A percentile compares a stretch with the other conserved stretches of the same genome.
These are phyloP conservation scores for Mercurialis annua DNA, from an alignment of 345 rosid species.

Conservation along the genomic window DNA sequence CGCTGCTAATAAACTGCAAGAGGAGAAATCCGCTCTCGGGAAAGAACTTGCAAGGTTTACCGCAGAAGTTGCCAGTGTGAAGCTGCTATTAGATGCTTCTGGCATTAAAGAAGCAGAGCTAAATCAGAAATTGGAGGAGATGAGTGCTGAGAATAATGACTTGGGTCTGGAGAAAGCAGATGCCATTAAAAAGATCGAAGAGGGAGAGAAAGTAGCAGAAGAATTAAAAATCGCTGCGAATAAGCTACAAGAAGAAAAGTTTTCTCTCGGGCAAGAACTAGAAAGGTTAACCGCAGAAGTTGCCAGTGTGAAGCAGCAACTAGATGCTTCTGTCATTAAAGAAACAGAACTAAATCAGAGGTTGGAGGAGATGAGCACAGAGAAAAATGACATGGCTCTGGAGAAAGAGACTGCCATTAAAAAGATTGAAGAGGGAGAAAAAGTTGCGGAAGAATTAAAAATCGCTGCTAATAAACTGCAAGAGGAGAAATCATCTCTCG, in stretches of 20 bases:
- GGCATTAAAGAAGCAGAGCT: too few relatives aligned
- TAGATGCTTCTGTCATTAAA: constrained; percentile 31
- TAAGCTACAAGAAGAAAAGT: too few relatives aligned
- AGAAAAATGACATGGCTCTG: constrained; percentile 17
- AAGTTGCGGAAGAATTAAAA: constrained; percentile 24
- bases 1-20: constrained; percentile 36
- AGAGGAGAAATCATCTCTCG: constrained; percentile 37
- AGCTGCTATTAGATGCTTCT: constrained; percentile 59
- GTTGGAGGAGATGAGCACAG: constrained; percentile 20
- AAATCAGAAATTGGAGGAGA: too few relatives aligned
- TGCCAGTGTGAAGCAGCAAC: too few relatives aligned
- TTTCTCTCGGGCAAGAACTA: too few relatives aligned
- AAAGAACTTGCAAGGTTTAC: constrained; percentile 37
- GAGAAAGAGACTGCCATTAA: constrained; percentile 28
- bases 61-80: constrained; percentile 40
- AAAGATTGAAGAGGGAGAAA: constrained; percentile 35
- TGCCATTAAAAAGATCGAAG: too few relatives aligned
- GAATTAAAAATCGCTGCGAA: too few relatives aligned
- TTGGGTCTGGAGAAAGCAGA: too few relatives aligned
- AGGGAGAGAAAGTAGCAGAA: too few relatives aligned
- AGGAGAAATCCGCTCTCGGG: constrained; percentile 34
- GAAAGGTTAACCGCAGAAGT: too few relatives aligned
- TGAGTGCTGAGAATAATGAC: too few relatives aligned
- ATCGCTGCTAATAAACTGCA: constrained; percentile 37
- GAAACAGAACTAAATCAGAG: constrained; percentile 40